These are phyloP conservation scores for Globisporangium carolinianum DNA, from an alignment of 352 stramenopile species.

Conservation along the genomic window DNA sequence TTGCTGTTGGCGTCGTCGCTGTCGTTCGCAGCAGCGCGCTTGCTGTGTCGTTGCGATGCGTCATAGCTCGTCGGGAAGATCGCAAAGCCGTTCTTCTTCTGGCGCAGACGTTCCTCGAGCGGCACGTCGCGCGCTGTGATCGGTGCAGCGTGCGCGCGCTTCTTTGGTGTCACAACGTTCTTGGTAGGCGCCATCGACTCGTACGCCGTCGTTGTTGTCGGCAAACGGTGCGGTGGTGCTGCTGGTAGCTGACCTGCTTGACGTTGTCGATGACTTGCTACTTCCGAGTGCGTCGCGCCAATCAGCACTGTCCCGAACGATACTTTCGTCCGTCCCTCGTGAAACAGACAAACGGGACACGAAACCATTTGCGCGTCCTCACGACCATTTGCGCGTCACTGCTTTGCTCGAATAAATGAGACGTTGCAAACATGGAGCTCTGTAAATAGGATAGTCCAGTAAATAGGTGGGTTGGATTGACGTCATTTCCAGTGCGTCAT, in stretches of 20 bases:
- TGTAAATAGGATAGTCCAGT: too few species aligned
- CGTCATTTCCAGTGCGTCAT: background rate
- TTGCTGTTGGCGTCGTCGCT: background rate
- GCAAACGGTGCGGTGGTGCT: too few species aligned
- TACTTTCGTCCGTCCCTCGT: background rate
- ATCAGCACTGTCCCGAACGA: constrained; percentile 7
- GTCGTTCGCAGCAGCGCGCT: too few species aligned
- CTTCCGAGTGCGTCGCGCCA: constrained; percentile 1
- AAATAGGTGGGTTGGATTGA: too few species aligned
- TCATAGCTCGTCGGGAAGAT: constrained; percentile 12
- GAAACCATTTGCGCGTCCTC: too few species aligned
- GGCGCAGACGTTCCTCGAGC: constrained; percentile 65
- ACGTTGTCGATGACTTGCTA: background rate
- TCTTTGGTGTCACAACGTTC: constrained; percentile 1
- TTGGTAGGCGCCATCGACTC: constrained; percentile 4
- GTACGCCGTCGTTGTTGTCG: too few species aligned
- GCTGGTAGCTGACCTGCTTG: too few species aligned
- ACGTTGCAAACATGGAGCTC: too few species aligned
- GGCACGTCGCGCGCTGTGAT: constrained; percentile 48
- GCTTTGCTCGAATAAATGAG: too few species aligned
- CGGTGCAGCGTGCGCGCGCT: constrained; percentile 1
- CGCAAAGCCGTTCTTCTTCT: constrained; percentile 76
- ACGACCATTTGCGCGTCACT: too few species aligned
- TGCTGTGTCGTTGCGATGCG: background rate
- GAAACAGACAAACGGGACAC: background rate